Evolutionary conservation across 108 stramenopile species (phyloP).

Genomic region (Skeletonema costatum): DNA sequence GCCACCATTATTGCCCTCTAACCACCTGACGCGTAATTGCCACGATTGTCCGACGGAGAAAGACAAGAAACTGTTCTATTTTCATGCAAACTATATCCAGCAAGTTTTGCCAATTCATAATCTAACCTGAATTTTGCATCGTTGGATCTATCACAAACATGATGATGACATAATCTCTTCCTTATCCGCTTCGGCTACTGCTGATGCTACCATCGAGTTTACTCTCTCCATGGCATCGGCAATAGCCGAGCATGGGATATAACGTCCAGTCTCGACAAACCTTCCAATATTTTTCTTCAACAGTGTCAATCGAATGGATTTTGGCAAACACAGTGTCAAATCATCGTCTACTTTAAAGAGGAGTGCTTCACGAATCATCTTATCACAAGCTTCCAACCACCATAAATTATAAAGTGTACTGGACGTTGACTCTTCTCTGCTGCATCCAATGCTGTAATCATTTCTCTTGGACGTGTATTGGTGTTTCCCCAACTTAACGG

Average conservation of each 20-base stretch:
- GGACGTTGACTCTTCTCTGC: constrained; percentile 61
- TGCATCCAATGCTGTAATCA: constrained; percentile 61
- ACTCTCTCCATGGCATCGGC: constrained; percentile 59
- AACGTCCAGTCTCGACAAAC: constrained; percentile 62
- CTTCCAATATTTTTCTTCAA: constrained; percentile 61
- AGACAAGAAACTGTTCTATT: constrained; percentile 49
- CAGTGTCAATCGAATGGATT: constrained; percentile 45
- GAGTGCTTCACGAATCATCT: constrained; percentile 38
- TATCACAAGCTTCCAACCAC: constrained; percentile 49
- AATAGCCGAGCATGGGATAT: constrained; percentile 68
- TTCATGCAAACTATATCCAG: constrained; percentile 42
- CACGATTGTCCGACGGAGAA: neutral
- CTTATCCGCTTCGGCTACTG: constrained; percentile 34
- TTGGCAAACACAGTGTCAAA: constrained; percentile 28
- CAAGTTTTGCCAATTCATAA: constrained; percentile 44
- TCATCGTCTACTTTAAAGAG: neutral
- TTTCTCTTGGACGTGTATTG: constrained; percentile 73
- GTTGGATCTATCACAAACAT: neutral
- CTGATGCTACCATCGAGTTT: constrained; percentile 41
- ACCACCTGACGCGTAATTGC: constrained; percentile 1
- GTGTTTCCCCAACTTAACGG: constrained; percentile 81
- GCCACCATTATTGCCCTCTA: neutral
- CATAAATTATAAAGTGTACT: constrained; percentile 68
- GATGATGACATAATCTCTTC: neutral
- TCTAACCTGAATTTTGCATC: constrained; percentile 57